Evolutionary conservation across 306 rosid genomes (phyloP), one percentile per base, ranked within the genome.

Genomic region (Hippophae gyantsensis): DNA sequence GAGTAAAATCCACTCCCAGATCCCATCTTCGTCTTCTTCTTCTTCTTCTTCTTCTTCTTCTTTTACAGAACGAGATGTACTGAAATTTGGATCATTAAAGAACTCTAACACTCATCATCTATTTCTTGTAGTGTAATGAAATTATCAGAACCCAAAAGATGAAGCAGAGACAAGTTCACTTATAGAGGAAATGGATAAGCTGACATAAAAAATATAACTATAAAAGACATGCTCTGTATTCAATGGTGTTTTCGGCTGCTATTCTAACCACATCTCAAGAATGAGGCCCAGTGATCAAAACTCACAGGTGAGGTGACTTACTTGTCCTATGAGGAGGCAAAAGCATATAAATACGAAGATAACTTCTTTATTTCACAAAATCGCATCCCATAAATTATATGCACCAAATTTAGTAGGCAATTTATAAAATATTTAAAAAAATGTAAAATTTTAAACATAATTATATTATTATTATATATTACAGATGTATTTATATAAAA

Each of bases 1-100:
- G 92, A 74, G 82, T 76, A 83, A 76, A 87, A 81, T 62, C 81
- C 70, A 69, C 68, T 75, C 69, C 79, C 97, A 79, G 96, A 86
- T 79, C 82, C 97, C 96, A 90, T 76, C 41, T 57, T 73, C 71
- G 23, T 18, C 23, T 18, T 18, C 23, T 18, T 18, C 18, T 18
- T 18, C 23, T 18, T 18, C 18, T 18, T 18, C 18, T 18, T 76
- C 41, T 57, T 73, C 68, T 79, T 74, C 1, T 32, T 32, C 2
- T 32, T 32, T 32, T 32, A 67, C 13, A 56, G 50, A 41, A 65
- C 61, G 42, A 64, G 61, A 47, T 43, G 65, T 18, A 18, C 23
- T 18, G 23, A 18, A 18, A 18, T 18, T 18, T 18, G 23, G 23
- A 18, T 18, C 1, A 18, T 18, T 18, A 18, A 18, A 18, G 10